Percentiles rank a stretch among this genome's conserved stretches.
Conservation (phyloP, 176 grass and related monocot species). For the Oryza rufipogon region DNA sequence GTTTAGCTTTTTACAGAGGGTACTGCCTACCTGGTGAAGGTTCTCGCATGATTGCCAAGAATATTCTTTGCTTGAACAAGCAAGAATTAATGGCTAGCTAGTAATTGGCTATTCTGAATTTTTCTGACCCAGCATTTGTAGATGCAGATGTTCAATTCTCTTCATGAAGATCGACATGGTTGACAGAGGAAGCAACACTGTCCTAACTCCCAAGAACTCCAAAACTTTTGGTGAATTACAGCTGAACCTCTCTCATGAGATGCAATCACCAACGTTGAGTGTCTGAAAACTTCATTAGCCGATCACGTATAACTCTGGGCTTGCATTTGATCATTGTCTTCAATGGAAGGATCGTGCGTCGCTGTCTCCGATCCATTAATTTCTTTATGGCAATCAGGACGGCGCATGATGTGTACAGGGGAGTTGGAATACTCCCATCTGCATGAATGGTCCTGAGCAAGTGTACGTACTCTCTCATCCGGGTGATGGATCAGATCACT, state of each 20-base stretch:
- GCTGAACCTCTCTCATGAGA: background rate
- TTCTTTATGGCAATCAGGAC: constrained; percentile 25
- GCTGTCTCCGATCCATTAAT: background rate
- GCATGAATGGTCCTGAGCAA: background rate
- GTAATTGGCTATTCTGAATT: background rate
- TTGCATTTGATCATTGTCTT: background rate
- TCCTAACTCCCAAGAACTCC: background rate
- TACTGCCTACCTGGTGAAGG: background rate
- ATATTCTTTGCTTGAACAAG: constrained; percentile 30
- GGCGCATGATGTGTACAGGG: constrained; percentile 3
- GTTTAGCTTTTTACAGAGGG: constrained; percentile 37
- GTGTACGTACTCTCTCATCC: background rate
- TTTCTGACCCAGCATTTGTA: background rate
- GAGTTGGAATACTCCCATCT: background rate
- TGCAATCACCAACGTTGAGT: background rate
- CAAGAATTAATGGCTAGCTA: background rate
- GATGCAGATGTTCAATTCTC: background rate
- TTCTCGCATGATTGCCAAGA: constrained; percentile 14
- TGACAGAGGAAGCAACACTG: background rate
- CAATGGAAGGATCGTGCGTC: background rate
- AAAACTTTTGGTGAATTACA: background rate
- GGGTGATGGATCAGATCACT: background rate
- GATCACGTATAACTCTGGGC: background rate
- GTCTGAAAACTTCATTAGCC: background rate
- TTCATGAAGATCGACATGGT: background rate